Evolutionary conservation across 176 grass and related monocot species (phyloP).

Genomic region (Thalia dealbata): DNA sequence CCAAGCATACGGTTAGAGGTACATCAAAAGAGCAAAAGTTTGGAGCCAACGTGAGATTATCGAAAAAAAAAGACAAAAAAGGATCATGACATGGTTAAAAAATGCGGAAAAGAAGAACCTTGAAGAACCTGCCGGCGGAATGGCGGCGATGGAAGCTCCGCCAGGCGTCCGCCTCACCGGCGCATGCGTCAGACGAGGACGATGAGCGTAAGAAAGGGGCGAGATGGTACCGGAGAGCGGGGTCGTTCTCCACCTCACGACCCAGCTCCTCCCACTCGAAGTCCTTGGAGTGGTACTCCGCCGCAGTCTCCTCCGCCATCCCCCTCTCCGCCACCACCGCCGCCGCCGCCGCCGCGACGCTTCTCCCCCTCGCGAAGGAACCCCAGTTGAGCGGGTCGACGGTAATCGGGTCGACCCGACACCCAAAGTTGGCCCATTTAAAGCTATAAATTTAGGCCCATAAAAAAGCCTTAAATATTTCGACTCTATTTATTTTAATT

Average conservation of each 20-base stretch:
- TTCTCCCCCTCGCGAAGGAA: background rate
- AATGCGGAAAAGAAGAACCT: slow-evolving; percentile 23
- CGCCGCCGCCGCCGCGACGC: background rate
- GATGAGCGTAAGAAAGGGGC: slow-evolving; percentile 19
- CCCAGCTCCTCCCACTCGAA: slow-evolving; percentile 79
- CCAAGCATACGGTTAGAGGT: background rate
- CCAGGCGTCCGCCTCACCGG: slow-evolving; percentile 45
- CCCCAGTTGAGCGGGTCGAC: no score
- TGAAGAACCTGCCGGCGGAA: slow-evolving; percentile 67
- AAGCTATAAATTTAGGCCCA: no score
- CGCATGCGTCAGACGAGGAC: slow-evolving; percentile 3
- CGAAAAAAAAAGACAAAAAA: background rate
- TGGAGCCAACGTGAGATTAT: background rate
- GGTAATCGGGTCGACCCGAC: no score
- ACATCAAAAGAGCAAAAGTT: background rate
- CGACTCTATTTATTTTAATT: no score
- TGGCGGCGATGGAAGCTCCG: slow-evolving; percentile 82
- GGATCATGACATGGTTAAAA: background rate
- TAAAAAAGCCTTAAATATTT: no score
- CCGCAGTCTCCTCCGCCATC: slow-evolving; percentile 25
- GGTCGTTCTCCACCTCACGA: slow-evolving; percentile 46
- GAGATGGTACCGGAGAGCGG: slow-evolving; percentile 60
- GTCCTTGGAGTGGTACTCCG: slow-evolving; percentile 68
- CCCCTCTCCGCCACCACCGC: background rate
- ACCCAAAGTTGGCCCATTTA: no score